Conservation (phyloP, 2,329 filamentous ascomycete species). For the Triangularia verruculosa region DNA sequence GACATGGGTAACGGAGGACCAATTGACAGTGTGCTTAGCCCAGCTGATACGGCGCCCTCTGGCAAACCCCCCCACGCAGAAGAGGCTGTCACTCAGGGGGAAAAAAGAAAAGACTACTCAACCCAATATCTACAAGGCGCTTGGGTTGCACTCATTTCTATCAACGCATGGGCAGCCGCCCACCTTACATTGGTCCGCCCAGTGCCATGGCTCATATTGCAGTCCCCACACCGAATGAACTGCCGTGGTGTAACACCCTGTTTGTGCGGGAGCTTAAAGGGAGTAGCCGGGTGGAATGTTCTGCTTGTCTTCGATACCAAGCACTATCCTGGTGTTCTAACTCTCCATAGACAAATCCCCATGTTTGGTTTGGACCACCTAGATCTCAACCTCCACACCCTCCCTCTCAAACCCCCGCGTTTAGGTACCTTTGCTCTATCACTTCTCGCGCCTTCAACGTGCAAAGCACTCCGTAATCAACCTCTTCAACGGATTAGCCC, state of each 20-base stretch:
- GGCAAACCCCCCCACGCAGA: neutral
- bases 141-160: neutral
- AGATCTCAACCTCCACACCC: no score
- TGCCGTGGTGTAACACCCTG: neutral
- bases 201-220: neutral
- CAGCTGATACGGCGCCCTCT: neutral
- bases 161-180: neutral
- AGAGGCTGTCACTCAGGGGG: neutral
- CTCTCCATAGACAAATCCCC: neutral
- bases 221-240: neutral
- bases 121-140: neutral
- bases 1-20: no score
- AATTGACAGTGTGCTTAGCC: neutral
- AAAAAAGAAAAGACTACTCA: neutral
- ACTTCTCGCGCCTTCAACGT: no score
- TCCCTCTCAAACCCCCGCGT: no score
- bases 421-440: no score
- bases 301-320: neutral
- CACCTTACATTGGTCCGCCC: neutral
- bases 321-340: neutral
- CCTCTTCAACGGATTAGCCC: no score
- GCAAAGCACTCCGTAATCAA: no score
- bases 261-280: neutral
- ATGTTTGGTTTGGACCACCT: neutral
- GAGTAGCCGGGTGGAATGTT: neutral